A percentile compares a stretch with the other conserved stretches of the same genome.
phyloP scores from a whole-genome alignment of 495 filamentous ascomycete species.

The Neurospora africana region DNA sequence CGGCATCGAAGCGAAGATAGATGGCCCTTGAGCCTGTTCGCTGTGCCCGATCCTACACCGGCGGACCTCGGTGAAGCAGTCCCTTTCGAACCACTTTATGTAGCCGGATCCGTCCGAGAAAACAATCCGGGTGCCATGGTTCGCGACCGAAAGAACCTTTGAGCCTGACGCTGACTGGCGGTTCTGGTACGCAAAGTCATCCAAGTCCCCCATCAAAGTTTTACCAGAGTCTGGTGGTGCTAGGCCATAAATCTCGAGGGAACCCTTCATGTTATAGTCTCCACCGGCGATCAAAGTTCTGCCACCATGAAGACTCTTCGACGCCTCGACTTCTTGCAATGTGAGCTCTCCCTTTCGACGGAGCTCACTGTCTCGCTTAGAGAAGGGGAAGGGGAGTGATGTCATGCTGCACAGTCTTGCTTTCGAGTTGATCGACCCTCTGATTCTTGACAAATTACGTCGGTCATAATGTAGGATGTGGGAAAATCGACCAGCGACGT shows the following conservation, averaged over 20 bases:
- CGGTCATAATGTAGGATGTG: conserved; percentile 85
- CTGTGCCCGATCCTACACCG: conserved; percentile 57
- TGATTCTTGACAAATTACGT: conserved; percentile 70
- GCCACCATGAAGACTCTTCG: conserved; percentile 39
- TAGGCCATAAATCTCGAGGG: conserved; percentile 76
- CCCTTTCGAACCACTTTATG: conserved; percentile 85
- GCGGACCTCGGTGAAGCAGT: conserved; percentile 72
- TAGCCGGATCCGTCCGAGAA: conserved; percentile 76
- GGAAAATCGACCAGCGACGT: conserved; percentile 82
- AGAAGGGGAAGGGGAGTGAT: conserved; percentile 59
- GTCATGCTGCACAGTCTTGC: conserved; percentile 69
- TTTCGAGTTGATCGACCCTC: conserved; percentile 71
- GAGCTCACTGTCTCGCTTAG: conserved; percentile 42
- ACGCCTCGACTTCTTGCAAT: conserved; percentile 38
- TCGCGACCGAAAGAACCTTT: conserved; percentile 73
- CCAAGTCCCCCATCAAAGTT: not conserved
- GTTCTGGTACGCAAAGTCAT: conserved; percentile 45
- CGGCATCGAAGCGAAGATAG: conserved; percentile 38
- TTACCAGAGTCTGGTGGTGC: conserved; percentile 12
- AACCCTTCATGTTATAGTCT: conserved; percentile 91
- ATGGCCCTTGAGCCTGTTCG: conserved; percentile 25
- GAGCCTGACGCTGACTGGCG: conserved; percentile 71
- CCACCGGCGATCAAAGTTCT: conserved; percentile 71
- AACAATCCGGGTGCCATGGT: conserved; percentile 76
- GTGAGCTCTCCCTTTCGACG: conserved; percentile 42